Evolutionary conservation across 2,329 filamentous ascomycete species (phyloP), one percentile per base, ranked within the genome.

Genomic region (Fusarium globosum): DNA sequence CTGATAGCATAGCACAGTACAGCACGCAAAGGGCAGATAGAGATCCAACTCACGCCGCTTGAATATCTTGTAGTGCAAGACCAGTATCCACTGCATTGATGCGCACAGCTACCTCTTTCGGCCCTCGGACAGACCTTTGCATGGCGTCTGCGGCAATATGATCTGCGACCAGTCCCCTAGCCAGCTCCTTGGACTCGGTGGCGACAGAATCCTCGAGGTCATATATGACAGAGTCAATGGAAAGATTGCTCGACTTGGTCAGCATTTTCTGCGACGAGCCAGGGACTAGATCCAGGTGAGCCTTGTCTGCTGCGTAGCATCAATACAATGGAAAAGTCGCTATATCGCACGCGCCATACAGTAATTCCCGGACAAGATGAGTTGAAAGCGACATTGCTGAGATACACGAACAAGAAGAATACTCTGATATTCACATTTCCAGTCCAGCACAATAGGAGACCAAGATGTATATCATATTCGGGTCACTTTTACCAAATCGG

Each of bases 191-290:
- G 4, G 14, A 39, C n/a, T 48, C 33, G 7, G 33, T 5, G 4
- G 23, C 26, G 3, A 67, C 62, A 8, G 67, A 69, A 33, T 69
- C 67, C 42, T 69, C 62, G 4, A 66, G 67, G 43, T 69, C 67
- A 23, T 66, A 69, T 13, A 66, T 66, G 4, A 69, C 53, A 11
- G 52, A 36, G 33, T 66, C 61, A 35, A 66, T 39, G 2, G 11
- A 21, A 9, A 69, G n/a, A 20, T 23, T 43, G 26, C 28, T 48
- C 2, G 67, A 58, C 20, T 69, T 69, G 35, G 38, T 30, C 6
- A 65, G 51, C 66, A 69, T 69, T 20, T 65, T 69, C n/a, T 65
- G 43, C 7, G 61, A 69, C 3, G 61, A 53, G 10, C 61, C 61
- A n/a, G 66, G 61, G 11, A 69, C 61, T 65, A 26, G 7, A 5